Base-by-base conservation (phyloP, 176 grass and related monocot genomes). In the Juncus inflexus region DNA sequence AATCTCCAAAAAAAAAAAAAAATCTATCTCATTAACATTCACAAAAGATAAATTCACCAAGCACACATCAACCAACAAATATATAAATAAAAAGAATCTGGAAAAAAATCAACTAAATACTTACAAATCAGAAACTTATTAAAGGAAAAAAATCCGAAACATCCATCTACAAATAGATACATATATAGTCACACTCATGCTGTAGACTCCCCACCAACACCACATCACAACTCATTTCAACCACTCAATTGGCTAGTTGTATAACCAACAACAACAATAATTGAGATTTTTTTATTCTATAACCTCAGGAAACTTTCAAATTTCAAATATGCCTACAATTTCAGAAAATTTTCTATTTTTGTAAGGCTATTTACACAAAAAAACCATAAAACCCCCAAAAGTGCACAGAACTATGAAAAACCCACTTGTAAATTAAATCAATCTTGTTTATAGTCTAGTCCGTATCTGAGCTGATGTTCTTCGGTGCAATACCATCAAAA, bases 301-400 rank as follows among this genome's bases (percentile, higher is more conserved):
- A 52, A 52, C 50, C 6, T 9, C 62, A 50, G 43, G 9, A 47
- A 9, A 9, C 9, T 47, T 47, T 2, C 43, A 47, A 47, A 47
- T 47, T 47, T 9, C 43, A 47, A 47, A 2, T 6, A 47, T 47
- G 13, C 35, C 50, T 55, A 71, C 36, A 55, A 55, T 55, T 37
- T 39, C 0, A 4, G 19, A 67, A 68, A 54, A 38, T 12, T 38
- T 38, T 35, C 3, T 12, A 47, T n/a, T 5, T 38, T 28, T 28
- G 19, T 28, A 28, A 28, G 38, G 19, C 9, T 71, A 71, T 71
- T 15, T 71, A 59, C 37, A 59, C 15, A 38, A 70, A 70, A 70
- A 43, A 15, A 10, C 10, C 50, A 68, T 55, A 12, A 69, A 67
- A 15, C 12, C 15, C 39, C 3, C 35, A 16, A 15, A 1, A 2